phyloP scores from a whole-genome alignment of 345 rosid genomes.

The Conringia planisiliqua region DNA sequence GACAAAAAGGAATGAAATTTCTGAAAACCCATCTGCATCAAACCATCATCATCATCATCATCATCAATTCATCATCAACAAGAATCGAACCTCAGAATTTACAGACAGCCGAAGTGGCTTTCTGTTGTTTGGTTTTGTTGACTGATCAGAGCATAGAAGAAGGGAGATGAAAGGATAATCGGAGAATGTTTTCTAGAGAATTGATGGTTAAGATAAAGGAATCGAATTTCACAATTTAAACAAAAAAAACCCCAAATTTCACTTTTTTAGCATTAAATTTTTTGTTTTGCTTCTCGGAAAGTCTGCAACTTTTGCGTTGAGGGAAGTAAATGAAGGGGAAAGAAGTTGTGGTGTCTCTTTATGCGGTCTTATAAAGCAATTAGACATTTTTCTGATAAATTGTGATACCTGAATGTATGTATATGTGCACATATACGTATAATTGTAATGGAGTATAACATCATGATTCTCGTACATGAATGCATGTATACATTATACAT shows the following conservation, averaged over 20 bases:
- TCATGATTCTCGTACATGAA: not conserved
- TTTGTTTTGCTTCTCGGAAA: constrained; percentile 3
- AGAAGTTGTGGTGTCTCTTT: constrained; percentile 38
- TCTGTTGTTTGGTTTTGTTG: not conserved
- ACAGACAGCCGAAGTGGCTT: constrained; percentile 34
- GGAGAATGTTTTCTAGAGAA: constrained; percentile 18
- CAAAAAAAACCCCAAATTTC: not conserved
- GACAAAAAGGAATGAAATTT: constrained; percentile 34
- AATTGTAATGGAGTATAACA: constrained; percentile 1
- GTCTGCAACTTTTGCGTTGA: constrained; percentile 27
- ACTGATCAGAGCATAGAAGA: constrained; percentile 32
- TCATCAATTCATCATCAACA: constrained; percentile 21
- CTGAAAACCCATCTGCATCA: constrained; percentile 49
- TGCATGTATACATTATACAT: constrained; percentile 14
- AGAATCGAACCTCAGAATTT: constrained; percentile 27
- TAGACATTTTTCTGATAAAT: constrained; percentile 12
- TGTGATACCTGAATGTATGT: not conserved
- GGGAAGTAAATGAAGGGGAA: constrained; percentile 24
- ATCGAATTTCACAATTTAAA: constrained; percentile 5
- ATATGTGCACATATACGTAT: not conserved
- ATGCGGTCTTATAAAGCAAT: constrained; percentile 42
- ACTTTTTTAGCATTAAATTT: not conserved
- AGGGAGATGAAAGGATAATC: constrained; percentile 17
- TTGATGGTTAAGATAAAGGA: constrained; percentile 21
- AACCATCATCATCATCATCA: constrained; percentile 45